phyloP scores from a whole-genome alignment of 805 yeast genomes.

The Clavispora carvajalis region DNA sequence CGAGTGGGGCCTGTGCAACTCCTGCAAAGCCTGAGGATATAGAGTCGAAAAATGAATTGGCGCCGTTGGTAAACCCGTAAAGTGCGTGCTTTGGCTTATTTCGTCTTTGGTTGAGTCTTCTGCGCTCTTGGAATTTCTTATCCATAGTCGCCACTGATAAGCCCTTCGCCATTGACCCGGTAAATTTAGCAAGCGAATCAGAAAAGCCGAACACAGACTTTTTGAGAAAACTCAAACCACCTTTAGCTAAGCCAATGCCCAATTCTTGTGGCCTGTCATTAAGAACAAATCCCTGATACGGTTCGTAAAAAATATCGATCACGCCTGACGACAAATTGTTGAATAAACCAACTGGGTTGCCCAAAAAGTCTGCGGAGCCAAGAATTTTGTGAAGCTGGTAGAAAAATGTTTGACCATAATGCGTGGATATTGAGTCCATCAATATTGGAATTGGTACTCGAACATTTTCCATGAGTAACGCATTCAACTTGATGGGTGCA shows the following conservation, averaged over 20 bases:
- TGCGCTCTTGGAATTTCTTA: slow-evolving; percentile 71
- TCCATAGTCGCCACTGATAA: slow-evolving; percentile 88
- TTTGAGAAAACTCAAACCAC: slow-evolving; percentile 89
- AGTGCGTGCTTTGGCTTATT: slow-evolving; percentile 82
- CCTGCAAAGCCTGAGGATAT: slow-evolving; percentile 86
- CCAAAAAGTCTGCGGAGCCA: slow-evolving; percentile 94
- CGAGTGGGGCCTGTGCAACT: slow-evolving; percentile 82
- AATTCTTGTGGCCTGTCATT: slow-evolving; percentile 94
- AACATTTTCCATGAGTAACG: slow-evolving; percentile 81
- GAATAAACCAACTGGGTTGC: slow-evolving; percentile 96
- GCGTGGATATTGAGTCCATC: slow-evolving; percentile 65
- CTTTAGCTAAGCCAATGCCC: slow-evolving; percentile 93
- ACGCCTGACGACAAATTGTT: slow-evolving; percentile 93
- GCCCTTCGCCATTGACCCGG: slow-evolving; percentile 94
- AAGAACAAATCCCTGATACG: slow-evolving; percentile 91
- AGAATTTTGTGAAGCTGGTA: slow-evolving; percentile 88
- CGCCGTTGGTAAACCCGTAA: slow-evolving; percentile 80
- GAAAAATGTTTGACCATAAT: slow-evolving; percentile 87
- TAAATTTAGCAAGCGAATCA: slow-evolving; percentile 86
- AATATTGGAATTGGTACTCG: slow-evolving; percentile 79
- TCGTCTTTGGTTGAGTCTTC: slow-evolving; percentile 68
- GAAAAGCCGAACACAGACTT: slow-evolving; percentile 93
- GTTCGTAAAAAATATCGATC: slow-evolving; percentile 93
- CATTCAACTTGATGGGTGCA: slow-evolving; percentile 88
- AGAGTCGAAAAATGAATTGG: slow-evolving; percentile 83